These are phyloP conservation scores for Mycena leptocephala DNA, from an alignment of 768 basidiomycete genomes.

Conservation along the genomic window DNA sequence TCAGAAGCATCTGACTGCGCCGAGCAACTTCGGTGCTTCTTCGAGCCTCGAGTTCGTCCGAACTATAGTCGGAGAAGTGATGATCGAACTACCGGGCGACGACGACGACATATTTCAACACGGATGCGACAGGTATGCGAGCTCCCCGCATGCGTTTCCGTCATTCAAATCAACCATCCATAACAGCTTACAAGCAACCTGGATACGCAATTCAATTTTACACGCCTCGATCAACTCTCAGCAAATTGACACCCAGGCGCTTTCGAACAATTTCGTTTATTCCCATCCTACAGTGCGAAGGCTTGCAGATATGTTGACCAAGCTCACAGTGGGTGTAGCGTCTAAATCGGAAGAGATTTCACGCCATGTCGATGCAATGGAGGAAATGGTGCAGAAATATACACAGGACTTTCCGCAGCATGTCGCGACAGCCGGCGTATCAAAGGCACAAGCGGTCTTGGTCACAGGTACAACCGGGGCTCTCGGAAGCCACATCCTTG, in stretches of 20 bases:
- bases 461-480: neutral
- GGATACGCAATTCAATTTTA: conserved; percentile 51
- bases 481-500: neutral
- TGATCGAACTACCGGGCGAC: conserved; percentile 45
- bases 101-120: conserved; percentile 55
- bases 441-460: neutral
- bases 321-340: neutral
- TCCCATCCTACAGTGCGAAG: no score
- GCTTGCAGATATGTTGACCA: neutral
- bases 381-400: neutral
- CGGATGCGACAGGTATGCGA: conserved; percentile 57
- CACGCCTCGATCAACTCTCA: conserved; percentile 6
- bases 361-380: neutral
- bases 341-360: neutral
- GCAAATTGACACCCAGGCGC: conserved; percentile 32
- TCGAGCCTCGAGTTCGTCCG: conserved; percentile 49
- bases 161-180: neutral
- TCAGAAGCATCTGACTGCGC: conserved; percentile 17
- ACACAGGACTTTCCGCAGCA: neutral
- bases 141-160: neutral
- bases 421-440: neutral
- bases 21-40: conserved; percentile 8
- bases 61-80: conserved; percentile 47
- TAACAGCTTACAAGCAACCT: conserved; percentile 55
- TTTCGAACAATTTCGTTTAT: neutral